phyloP scores from a whole-genome alignment of 164 flowering plant species.

The Vitis amurensis region DNA sequence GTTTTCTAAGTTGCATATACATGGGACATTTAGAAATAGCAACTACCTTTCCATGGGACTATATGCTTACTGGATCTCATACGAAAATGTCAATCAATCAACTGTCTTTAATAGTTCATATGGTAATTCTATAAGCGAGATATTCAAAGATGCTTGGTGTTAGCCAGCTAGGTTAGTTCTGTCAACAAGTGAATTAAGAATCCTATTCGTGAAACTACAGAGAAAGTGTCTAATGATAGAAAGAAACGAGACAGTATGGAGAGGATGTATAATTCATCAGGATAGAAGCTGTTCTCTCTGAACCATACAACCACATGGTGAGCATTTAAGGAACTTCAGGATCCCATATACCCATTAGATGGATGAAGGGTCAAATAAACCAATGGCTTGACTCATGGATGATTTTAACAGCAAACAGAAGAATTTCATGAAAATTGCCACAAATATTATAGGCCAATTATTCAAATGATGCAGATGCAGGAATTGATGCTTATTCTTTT shows the following conservation, averaged over 20 bases:
- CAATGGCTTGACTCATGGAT: neutral
- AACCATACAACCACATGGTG: neutral
- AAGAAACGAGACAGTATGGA: neutral
- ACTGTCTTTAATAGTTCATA: neutral
- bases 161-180: conserved; percentile 8
- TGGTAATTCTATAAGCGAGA: neutral
- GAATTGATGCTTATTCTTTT: no score
- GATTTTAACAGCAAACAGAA: neutral
- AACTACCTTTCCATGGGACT: neutral
- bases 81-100: neutral
- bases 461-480: neutral
- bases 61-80: neutral
- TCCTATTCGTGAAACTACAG: neutral
- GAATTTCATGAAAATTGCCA: neutral
- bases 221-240: neutral
- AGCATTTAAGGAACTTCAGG: conserved; percentile 2
- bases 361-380: neutral
- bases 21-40: no score
- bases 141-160: neutral
- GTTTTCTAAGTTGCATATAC: no score
- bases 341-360: neutral
- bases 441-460: no score
- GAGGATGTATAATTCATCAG: neutral
- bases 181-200: conserved; percentile 10
- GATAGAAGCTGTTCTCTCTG: conserved; percentile 1